phyloP scores from a whole-genome alignment of 495 filamentous ascomycete species.

The Aspergillus bridgeri region DNA sequence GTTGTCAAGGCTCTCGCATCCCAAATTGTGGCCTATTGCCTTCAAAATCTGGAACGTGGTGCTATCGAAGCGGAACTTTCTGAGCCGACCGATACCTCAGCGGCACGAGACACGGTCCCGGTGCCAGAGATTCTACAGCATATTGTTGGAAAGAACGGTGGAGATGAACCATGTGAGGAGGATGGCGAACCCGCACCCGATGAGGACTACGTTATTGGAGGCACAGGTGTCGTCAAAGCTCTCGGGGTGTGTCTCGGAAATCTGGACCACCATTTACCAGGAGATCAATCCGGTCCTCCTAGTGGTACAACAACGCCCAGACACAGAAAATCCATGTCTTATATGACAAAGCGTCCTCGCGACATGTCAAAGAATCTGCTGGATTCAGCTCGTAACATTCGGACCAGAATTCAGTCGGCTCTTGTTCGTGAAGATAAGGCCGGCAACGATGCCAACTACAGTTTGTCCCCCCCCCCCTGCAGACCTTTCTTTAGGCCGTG shows the following conservation, averaged over 20 bases:
- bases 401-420: constrained; percentile 77
- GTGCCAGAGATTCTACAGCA: constrained; percentile 66
- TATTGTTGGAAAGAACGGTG: constrained; percentile 56
- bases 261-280: constrained; percentile 38
- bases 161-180: constrained; percentile 52
- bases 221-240: constrained; percentile 92
- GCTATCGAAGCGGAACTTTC: constrained; percentile 46
- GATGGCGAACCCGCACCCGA: constrained; percentile 74
- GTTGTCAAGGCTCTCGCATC: constrained; percentile 90
- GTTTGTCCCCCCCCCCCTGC: constrained; percentile 49
- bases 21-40: constrained; percentile 88
- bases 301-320: constrained; percentile 56
- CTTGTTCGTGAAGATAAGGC: constrained; percentile 70
- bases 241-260: constrained; percentile 86
- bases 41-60: constrained; percentile 79
- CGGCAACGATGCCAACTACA: constrained; percentile 66
- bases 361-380: constrained; percentile 91
- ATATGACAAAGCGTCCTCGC: constrained; percentile 65
- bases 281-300: constrained; percentile 36
- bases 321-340: constrained; percentile 38
- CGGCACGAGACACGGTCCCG: constrained; percentile 37
- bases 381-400: constrained; percentile 81
- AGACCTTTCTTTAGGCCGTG: background rate
- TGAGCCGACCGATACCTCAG: constrained; percentile 30
- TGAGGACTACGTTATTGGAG: constrained; percentile 93